Base-by-base conservation (phyloP, 208 protist genomes). In the Sergeia podlipaevii region DNA sequence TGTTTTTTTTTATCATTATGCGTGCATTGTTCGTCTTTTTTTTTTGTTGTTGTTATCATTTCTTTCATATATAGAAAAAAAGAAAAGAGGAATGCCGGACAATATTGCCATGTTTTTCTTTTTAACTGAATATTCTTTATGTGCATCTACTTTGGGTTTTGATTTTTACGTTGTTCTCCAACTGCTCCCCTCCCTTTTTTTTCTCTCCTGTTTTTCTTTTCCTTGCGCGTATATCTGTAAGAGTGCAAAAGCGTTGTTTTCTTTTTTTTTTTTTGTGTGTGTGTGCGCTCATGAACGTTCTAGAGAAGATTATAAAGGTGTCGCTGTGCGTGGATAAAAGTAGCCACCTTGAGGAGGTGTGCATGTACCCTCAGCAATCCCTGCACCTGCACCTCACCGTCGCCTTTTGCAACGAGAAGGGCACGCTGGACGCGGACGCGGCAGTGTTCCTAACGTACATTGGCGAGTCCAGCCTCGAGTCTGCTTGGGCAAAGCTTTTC, bases 271-370 rank as follows among this genome's bases (percentile, higher is more conserved):
- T 27, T 2, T 3, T 15, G 21, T 51, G 34, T 24, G 39, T 37
- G 27, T 47, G 28, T 30, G 36, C 17, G 30, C 36, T 20, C 8
- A 79, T 84, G 76, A 51, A 79, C 48, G 50, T 63, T 23, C 54
- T 82, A 24, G 60, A 59, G 10, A 70, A 44, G 13, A 47, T 70
- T 34, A 15, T 74, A 24, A 60, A 50, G 11, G 74, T 74, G 29
- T 39, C 62, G 17, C 65, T 82, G 37, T 17, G 17, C 36, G 34
- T 24, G 17, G 18, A 7, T 17, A 20, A 15, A 5, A 39, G 51
- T 57, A 23, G 26, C 17, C 27, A 47, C 46, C 11, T 33, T 46
- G 51, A n/a, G 10, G 34, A n/a, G n/a, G 27, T 39, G 18, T 61
- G 24, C 3, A 30, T 61, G 28, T 32, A 61, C 32, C 55, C 55